A percentile compares a stretch with the other conserved stretches of the same genome.
Conservation (phyloP, 2,329 filamentous ascomycete species). For the Coniochaeta sp. region DNA sequence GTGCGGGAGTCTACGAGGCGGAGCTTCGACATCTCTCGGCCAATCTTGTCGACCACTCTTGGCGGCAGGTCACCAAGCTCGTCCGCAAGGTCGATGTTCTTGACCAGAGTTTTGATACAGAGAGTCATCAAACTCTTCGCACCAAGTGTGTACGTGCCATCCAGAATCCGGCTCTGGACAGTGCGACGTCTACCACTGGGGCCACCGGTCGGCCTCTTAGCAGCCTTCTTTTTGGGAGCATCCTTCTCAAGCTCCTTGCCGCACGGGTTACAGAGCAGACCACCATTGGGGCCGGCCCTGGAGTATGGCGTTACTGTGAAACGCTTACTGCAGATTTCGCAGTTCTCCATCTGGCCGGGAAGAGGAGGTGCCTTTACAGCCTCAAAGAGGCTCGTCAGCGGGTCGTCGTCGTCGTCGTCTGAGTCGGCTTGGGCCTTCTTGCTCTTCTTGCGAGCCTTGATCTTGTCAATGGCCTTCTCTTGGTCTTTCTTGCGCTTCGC, state of each 20-base stretch:
- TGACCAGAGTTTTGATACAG: slow-evolving; percentile 55
- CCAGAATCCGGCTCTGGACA: slow-evolving; percentile 75
- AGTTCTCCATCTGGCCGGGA: slow-evolving; percentile 86
- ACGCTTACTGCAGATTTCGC: slow-evolving; percentile 74
- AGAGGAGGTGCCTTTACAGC: slow-evolving; percentile 42
- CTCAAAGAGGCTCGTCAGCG: slow-evolving; percentile 41
- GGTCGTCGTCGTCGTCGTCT: slow-evolving; percentile 42
- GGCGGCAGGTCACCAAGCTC: slow-evolving; percentile 53
- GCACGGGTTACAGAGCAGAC: slow-evolving; percentile 77
- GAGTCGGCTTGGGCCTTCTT: slow-evolving; percentile 43
- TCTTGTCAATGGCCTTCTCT: slow-evolving; percentile 49
- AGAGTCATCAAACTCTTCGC: slow-evolving; percentile 61
- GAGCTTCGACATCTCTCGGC: slow-evolving; percentile 52
- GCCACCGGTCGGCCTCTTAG: slow-evolving; percentile 46
- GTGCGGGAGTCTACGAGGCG: slow-evolving; percentile 48
- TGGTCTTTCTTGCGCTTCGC: slow-evolving; percentile 48
- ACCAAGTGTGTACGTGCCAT: slow-evolving; percentile 60
- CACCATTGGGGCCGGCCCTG: slow-evolving; percentile 72
- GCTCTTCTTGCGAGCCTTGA: slow-evolving; percentile 52
- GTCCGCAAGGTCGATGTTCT: slow-evolving; percentile 55
- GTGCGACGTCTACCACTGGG: slow-evolving; percentile 60
- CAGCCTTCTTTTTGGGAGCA: slow-evolving; percentile 52
- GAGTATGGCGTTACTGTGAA: slow-evolving; percentile 93
- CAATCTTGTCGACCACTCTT: slow-evolving; percentile 49
- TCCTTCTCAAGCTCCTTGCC: slow-evolving; percentile 67